Evolutionary conservation across 441 rosid genomes (phyloP), one percentile per base, ranked within the genome.

Genomic region (Euphorbia celastroides): DNA sequence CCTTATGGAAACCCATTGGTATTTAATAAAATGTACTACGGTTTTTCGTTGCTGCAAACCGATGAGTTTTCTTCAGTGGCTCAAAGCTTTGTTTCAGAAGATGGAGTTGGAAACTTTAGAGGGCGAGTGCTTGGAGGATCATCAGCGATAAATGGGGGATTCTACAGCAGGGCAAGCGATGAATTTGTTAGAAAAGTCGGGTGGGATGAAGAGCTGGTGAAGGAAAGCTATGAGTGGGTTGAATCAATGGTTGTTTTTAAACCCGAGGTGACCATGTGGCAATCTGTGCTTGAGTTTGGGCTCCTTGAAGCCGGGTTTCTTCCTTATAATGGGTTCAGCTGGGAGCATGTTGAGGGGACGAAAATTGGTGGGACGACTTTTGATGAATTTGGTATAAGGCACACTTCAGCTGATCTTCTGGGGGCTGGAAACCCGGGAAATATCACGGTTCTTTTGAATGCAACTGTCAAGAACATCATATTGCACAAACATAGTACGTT

Each of bases 111-210:
- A 17, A 83, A 68, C 65, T 72, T 55, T 48, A 85, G 89, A 79
- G 90, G 92, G 55, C 70, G 89, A 17, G 87, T 90, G 26, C 88
- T 90, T 14, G 87, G 95, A n/a, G 96, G 98, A 64, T 86, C 90
- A 0, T 82, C 87, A 0, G 87, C 91, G 8, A 85, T 89, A 68
- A 86, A 86, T 65, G 93, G 92, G 0, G 94, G 89, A 8, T 87
- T 88, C 54, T 92, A 85, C 64, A 84, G 92, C 68, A 75, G 92
- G 79, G 96, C 90, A 22, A 87, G 89, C 30, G 28, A 69, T 3
- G 82, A 76, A 28, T 90, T 82, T 70, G 77, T 87, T 13, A 64
- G 69, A 51, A 75, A 65, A 64, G 79, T 72, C 31, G 88, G 84
- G 12, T 92, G 96, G 98, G 84, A 87, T 48, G 71, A 75, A 56